Percentiles rank a stretch among this genome's conserved stretches.
phyloP scores from a whole-genome alignment of 495 filamentous ascomycete genomes.

The Talaromyces ruber region DNA sequence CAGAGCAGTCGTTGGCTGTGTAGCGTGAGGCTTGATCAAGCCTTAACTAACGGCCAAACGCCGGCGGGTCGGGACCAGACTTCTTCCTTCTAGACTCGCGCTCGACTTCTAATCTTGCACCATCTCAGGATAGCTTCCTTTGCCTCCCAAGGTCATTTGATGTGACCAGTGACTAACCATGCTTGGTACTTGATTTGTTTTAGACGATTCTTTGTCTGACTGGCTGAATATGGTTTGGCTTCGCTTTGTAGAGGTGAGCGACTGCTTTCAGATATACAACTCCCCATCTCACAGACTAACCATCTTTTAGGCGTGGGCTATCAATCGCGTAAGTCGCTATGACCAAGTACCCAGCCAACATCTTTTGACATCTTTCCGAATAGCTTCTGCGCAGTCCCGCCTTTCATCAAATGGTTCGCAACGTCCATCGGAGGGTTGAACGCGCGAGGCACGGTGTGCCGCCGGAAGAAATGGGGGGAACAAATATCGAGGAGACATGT shows the following conservation, averaged over 20 bases:
- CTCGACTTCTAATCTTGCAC: not conserved
- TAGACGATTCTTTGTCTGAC: not conserved
- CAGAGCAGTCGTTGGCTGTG: not conserved
- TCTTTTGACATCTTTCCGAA: not conserved
- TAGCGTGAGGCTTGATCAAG: not conserved
- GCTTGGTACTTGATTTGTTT: not conserved
- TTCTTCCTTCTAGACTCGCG: not conserved
- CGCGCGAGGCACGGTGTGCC: slow-evolving; percentile 44
- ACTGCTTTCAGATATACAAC: not conserved
- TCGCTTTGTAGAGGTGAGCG: slow-evolving; percentile 1
- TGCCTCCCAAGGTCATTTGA: not conserved
- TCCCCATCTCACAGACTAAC: not conserved
- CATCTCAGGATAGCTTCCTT: not conserved
- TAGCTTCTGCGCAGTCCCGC: slow-evolving; percentile 52
- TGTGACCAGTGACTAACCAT: not conserved
- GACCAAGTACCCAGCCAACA: too few species aligned
- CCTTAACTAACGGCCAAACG: not conserved
- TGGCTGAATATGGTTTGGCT: not conserved
- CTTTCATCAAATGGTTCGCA: slow-evolving; percentile 52
- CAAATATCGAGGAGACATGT: slow-evolving; percentile 44
- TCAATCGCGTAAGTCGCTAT: slow-evolving; percentile 24
- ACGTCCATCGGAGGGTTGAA: slow-evolving; percentile 45
- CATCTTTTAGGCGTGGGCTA: slow-evolving; percentile 29
- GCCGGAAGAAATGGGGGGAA: slow-evolving; percentile 49
- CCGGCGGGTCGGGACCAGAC: not conserved